Base-by-base conservation (phyloP, 2,329 filamentous ascomycete genomes). In the Colletotrichum sp. region DNA sequence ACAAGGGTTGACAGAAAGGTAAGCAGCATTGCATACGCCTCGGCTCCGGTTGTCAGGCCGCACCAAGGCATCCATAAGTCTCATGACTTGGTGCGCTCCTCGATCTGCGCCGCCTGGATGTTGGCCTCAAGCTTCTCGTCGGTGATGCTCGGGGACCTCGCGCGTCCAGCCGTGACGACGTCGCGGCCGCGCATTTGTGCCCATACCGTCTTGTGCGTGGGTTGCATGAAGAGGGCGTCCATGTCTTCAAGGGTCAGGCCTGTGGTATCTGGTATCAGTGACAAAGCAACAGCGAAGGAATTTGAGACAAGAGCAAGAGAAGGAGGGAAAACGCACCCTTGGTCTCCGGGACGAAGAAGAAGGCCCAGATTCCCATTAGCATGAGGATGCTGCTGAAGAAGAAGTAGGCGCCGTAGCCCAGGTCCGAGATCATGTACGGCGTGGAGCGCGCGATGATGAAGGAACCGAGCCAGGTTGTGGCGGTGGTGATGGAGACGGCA, bases 291-390 rank as follows among this genome's bases (percentile, higher is more conserved):
- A n/a, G n/a, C n/a, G n/a, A n/a, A n/a, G n/a, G n/a, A n/a, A n/a
- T n/a, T n/a, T n/a, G n/a, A n/a, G n/a, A n/a, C n/a, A n/a, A n/a
- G n/a, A n/a, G n/a, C n/a, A n/a, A n/a, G n/a, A n/a, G n/a, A n/a
- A n/a, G n/a, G n/a, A n/a, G n/a, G n/a, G n/a, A n/a, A n/a, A 49
- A 21, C 74, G 6, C 9, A 74, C 88, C 88, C 80, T 89, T 90
- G 4, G 89, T 90, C 78, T 90, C 89, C 2, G 89, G 89, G 0
- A 90, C 83, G 64, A 88, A 88, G 81, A 89, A 88, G 71, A 85
- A 86, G 5, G 88, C 84, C 81, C 87, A 90, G 59, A 88, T 79
- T 12, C 87, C 84, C 78, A 88, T 86, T 32, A 83, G 77, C 18
- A 89, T 82, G 65, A 89, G 86, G 36, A 89, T 83, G 0, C 85